These are phyloP conservation scores for Leishmania braziliensis DNA, from an alignment of 208 protist genomes.

Conservation along the genomic window DNA sequence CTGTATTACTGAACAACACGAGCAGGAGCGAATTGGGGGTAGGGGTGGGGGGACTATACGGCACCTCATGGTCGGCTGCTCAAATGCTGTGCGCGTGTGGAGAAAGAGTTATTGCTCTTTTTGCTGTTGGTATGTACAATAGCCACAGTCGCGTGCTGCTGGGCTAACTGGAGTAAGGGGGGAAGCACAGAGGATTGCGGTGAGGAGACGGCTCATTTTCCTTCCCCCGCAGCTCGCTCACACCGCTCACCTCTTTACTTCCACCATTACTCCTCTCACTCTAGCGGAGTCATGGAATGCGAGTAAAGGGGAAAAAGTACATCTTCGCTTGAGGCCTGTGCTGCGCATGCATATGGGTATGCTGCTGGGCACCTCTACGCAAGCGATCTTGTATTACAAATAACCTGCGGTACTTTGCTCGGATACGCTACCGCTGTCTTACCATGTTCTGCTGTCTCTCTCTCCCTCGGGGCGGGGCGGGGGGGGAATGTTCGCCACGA, in stretches of 20 bases:
- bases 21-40: neutral
- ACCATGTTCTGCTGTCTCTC: neutral
- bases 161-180: neutral
- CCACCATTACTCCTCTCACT: neutral
- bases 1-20: conserved; percentile 28
- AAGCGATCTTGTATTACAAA: neutral
- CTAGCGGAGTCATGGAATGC: neutral
- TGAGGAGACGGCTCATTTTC: neutral
- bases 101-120: too few relatives aligned
- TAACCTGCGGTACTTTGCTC: neutral
- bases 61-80: neutral
- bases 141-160: neutral
- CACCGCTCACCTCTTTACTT: neutral
- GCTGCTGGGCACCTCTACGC: neutral
- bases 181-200: neutral
- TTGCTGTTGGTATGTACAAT: neutral
- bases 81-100: neutral
- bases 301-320: neutral
- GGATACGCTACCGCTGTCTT: neutral
- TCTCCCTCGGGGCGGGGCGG: neutral
- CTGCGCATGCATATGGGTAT: neutral
- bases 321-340: neutral
- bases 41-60: neutral
- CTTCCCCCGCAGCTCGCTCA: neutral
- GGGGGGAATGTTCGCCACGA: neutral